phyloP scores from a whole-genome alignment of 805 yeast species.

The Babjeviella inositovora region DNA sequence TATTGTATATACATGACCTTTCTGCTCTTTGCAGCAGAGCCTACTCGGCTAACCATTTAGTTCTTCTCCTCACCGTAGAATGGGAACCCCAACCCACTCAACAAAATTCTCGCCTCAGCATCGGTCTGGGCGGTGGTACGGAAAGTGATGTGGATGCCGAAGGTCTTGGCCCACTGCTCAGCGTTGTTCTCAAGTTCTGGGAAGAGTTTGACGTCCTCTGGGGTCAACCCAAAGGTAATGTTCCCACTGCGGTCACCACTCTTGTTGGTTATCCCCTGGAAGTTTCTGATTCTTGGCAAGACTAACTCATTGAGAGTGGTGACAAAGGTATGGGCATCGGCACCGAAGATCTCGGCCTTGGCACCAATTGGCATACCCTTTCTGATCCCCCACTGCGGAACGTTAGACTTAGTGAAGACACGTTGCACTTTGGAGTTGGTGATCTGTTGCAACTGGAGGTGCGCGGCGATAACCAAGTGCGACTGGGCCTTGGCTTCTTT shows the following conservation, averaged over 20 bases:
- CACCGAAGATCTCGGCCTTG: slow-evolving; percentile 59
- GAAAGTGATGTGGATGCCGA: slow-evolving; percentile 73
- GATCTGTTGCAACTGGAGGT: slow-evolving; percentile 76
- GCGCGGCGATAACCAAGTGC: slow-evolving; percentile 61
- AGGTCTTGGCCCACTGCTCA: slow-evolving; percentile 77
- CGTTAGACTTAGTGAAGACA: slow-evolving; percentile 61
- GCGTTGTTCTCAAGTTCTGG: slow-evolving; percentile 89
- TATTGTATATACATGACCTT: slow-evolving; percentile 1
- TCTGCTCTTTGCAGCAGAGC: too few species aligned
- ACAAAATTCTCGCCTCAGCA: slow-evolving; percentile 70
- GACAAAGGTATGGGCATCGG: slow-evolving; percentile 73
- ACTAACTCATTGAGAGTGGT: slow-evolving; percentile 83
- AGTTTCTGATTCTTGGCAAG: slow-evolving; percentile 83
- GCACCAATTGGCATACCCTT: slow-evolving; percentile 89
- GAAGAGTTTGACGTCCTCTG: slow-evolving; percentile 65
- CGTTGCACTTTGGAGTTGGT: slow-evolving; percentile 79
- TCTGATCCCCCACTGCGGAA: slow-evolving; percentile 75
- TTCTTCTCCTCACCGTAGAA: slow-evolving; percentile 38
- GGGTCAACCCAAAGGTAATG: slow-evolving; percentile 67
- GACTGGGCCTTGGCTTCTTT: slow-evolving; percentile 54
- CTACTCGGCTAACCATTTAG: neutral
- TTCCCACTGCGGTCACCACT: slow-evolving; percentile 82
- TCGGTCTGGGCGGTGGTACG: slow-evolving; percentile 86
- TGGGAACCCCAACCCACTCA: slow-evolving; percentile 74
- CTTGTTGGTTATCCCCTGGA: slow-evolving; percentile 56